phyloP scores from a whole-genome alignment of 495 filamentous ascomycete genomes.

The Aspergillus mulundensis region DNA sequence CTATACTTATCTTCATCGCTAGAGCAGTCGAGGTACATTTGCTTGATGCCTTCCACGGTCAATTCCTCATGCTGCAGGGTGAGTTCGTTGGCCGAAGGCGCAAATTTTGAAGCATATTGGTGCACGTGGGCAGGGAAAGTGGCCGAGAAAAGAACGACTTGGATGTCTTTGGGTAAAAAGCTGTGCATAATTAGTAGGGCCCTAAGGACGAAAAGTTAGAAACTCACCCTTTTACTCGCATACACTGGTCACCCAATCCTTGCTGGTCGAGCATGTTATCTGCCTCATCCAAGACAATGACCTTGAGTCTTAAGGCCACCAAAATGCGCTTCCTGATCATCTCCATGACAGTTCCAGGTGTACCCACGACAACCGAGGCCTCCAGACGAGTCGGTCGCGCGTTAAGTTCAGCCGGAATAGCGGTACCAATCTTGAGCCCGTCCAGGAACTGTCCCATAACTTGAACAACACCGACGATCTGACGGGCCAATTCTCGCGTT shows the following conservation, averaged over 20 bases:
- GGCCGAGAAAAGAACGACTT: slow-evolving; percentile 92
- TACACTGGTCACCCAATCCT: slow-evolving; percentile 90
- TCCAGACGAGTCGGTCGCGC: slow-evolving; percentile 57
- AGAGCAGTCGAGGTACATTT: slow-evolving; percentile 91
- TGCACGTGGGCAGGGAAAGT: slow-evolving; percentile 88
- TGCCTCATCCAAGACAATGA: slow-evolving; percentile 87
- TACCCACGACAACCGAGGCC: slow-evolving; percentile 81
- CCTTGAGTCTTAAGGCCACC: slow-evolving; percentile 58
- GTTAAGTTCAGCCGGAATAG: slow-evolving; percentile 70
- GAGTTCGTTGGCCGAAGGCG: slow-evolving; percentile 81
- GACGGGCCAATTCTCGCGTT: slow-evolving; percentile 89
- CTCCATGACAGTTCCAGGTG: slow-evolving; percentile 89
- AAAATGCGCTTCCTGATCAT: slow-evolving; percentile 70
- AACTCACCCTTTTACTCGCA: slow-evolving; percentile 77
- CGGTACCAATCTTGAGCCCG: slow-evolving; percentile 65
- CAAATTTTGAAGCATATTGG: slow-evolving; percentile 71
- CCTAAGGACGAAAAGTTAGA: background rate
- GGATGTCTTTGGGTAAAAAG: slow-evolving; percentile 63
- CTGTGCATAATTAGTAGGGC: slow-evolving; percentile 36
- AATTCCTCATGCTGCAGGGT: slow-evolving; percentile 86
- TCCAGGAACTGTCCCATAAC: slow-evolving; percentile 78
- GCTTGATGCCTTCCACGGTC: slow-evolving; percentile 93
- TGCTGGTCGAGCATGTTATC: slow-evolving; percentile 96
- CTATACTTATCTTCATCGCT: slow-evolving; percentile 79
- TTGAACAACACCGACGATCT: slow-evolving; percentile 80